phyloP scores from a whole-genome alignment of 2,329 filamentous ascomycete species.

The Colletotrichum zoysiae region DNA sequence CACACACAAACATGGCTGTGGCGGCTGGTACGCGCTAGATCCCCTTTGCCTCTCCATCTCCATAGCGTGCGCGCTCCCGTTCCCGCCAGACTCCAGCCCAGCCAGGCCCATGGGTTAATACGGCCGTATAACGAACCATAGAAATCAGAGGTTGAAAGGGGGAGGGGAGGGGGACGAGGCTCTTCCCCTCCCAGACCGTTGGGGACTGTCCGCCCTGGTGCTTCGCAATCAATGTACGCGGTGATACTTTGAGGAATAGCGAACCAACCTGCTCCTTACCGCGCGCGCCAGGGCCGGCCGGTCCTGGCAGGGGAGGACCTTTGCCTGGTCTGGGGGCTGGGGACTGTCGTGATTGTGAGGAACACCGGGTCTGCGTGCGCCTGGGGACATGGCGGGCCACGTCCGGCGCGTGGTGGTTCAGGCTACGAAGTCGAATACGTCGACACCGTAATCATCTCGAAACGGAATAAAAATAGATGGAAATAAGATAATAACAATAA shows the following conservation, averaged over 20 bases:
- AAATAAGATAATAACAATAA: too few species aligned
- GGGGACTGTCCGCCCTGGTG: not conserved
- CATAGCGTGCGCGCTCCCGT: not conserved
- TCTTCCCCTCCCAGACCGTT: not conserved
- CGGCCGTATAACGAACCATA: not conserved
- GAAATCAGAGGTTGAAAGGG: not conserved
- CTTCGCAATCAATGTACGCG: not conserved
- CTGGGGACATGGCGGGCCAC: too few species aligned
- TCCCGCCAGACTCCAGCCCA: not conserved
- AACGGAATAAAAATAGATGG: not conserved
- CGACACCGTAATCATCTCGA: slow-evolving; percentile 24
- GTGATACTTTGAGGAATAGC: too few species aligned
- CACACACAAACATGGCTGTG: not conserved
- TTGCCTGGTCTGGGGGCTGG: too few species aligned
- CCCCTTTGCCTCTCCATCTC: not conserved
- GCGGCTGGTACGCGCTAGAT: not conserved
- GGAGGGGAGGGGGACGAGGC: not conserved
- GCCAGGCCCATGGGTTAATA: not conserved
- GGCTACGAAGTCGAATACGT: slow-evolving; percentile 12
- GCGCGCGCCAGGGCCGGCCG: too few species aligned
- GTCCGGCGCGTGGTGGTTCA: not conserved
- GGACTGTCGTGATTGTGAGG: not conserved
- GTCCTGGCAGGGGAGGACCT: too few species aligned
- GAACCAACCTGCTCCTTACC: too few species aligned
- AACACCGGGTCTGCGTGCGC: not conserved